Conservation (phyloP, 192 early-diverging fungal genomes). For the Coemansia sp. region DNA sequence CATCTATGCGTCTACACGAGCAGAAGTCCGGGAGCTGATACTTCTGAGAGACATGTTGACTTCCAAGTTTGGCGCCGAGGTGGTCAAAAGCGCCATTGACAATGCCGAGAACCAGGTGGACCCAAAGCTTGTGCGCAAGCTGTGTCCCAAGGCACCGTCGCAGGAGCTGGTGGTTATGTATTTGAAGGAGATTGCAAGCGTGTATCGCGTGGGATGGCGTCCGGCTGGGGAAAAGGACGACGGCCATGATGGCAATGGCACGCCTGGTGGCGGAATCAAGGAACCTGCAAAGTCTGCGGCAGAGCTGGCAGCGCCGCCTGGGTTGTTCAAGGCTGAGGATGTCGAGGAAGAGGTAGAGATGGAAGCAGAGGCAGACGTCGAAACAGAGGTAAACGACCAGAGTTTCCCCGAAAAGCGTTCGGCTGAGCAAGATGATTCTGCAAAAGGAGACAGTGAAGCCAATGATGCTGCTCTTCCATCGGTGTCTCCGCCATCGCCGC, state of each 20-base stretch:
- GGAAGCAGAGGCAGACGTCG: neutral
- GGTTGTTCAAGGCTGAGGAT: neutral
- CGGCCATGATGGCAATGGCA: conserved; percentile 19
- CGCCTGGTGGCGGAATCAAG: conserved; percentile 21
- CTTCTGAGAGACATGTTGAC: conserved; percentile 77
- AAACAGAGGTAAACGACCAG: neutral
- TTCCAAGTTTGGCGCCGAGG: conserved; percentile 82
- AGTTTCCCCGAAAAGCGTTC: no score
- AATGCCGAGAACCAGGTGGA: conserved; percentile 76
- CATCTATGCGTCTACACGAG: conserved; percentile 86
- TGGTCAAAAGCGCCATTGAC: conserved; percentile 71
- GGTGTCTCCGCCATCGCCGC: neutral
- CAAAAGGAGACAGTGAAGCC: neutral
- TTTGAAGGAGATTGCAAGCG: conserved; percentile 83
- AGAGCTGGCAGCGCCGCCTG: conserved; percentile 1
- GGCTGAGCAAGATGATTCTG: no score
- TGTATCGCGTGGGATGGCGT: conserved; percentile 74
- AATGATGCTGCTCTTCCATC: neutral
- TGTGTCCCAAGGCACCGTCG: conserved; percentile 78
- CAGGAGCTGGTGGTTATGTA: conserved; percentile 79
- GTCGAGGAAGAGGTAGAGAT: neutral
- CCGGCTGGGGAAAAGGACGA: conserved; percentile 51
- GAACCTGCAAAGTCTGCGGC: neutral
- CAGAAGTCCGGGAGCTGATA: conserved; percentile 81
- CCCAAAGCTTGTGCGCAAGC: conserved; percentile 72